These are phyloP conservation scores for Flaveria linearis DNA, from an alignment of 129 eudicot genomes.

Conservation along the genomic window DNA sequence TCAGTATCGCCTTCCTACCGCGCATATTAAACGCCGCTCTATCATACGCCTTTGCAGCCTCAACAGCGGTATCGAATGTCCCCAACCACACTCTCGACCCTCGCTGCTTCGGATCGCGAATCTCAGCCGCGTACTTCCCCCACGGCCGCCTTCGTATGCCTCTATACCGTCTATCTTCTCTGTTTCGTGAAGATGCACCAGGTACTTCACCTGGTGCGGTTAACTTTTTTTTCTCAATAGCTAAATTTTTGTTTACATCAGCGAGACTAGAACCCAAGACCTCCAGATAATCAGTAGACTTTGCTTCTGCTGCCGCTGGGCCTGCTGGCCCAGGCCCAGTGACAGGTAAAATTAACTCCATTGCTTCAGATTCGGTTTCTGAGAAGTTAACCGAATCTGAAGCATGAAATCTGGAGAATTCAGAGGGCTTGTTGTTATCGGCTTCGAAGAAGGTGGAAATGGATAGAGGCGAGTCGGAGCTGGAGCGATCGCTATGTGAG, in stretches of 20 bases:
- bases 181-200: slow-evolving; percentile 18
- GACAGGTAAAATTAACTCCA: neutral
- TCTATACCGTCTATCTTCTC: slow-evolving; percentile 43
- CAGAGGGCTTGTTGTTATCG: no score
- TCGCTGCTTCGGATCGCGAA: slow-evolving; percentile 61
- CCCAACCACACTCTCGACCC: slow-evolving; percentile 82
- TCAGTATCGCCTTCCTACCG: slow-evolving; percentile 69
- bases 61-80: slow-evolving; percentile 64
- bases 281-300: no score
- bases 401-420: no score
- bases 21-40: slow-evolving; percentile 69
- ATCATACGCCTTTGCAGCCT: slow-evolving; percentile 76
- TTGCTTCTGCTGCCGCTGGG: no score
- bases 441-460: slow-evolving; percentile 22
- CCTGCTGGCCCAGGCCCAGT: no score
- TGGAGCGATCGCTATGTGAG: slow-evolving; percentile 31
- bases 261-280: no score
- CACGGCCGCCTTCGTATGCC: slow-evolving; percentile 76
- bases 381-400: neutral
- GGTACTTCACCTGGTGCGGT: neutral
- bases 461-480: slow-evolving; percentile 25
- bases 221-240: neutral
- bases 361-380: slow-evolving; percentile 8
- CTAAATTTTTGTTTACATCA: no score
- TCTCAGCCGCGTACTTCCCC: slow-evolving; percentile 90